Evolutionary conservation across 2,329 filamentous ascomycete genomes (phyloP), one percentile per base, ranked within the genome.

Genomic region (Colletotrichum navitas): DNA sequence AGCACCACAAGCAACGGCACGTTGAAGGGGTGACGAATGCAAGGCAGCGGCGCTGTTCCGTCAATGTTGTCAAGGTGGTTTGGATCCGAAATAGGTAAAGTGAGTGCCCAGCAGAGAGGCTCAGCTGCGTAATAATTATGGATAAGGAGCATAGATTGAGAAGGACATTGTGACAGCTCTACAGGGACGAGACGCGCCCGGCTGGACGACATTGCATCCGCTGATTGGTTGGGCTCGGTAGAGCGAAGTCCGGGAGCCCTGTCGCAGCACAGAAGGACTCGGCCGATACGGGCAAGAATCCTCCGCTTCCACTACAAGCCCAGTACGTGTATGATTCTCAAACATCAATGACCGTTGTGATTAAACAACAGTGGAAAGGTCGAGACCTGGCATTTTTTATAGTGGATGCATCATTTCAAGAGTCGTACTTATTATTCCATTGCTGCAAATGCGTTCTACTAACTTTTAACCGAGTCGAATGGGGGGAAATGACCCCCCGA

Each of bases 121-220:
- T 65, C 56, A 59, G 51, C 66, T 66, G 18, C 52, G 58, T 24
- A 59, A 58, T 52, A 58, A 54, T 66, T 54, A 60, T 63, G 62
- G 67, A 32, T 18, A 21, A 24, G 24, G 49, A 63, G 47, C 49
- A 26, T 34, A 63, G 47, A 41, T 55, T 52, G 36, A 52, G 61
- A 55, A 68, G 69, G 59, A 68, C 69, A 69, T 59, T 72, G 66
- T 69, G 66, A 60, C 69, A 55, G 66, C 65, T 56, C 45, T 24
- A 69, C 69, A 69, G 66, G 69, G 66, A 63, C 55, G 36, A 49
- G 36, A 49, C 47, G 54, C 47, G 26, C 65, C 60, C 32, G 45
- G 58, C 32, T 47, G 59, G 45, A 55, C 43, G 41, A 34, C 45
- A 60, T 64, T 36, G 59, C 32, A 26, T 36, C 45, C 26, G 36